A percentile compares a stretch with the other conserved stretches of the same genome.
phyloP scores from a whole-genome alignment of 83 land plant species.

The Isoetes engelmannii region DNA sequence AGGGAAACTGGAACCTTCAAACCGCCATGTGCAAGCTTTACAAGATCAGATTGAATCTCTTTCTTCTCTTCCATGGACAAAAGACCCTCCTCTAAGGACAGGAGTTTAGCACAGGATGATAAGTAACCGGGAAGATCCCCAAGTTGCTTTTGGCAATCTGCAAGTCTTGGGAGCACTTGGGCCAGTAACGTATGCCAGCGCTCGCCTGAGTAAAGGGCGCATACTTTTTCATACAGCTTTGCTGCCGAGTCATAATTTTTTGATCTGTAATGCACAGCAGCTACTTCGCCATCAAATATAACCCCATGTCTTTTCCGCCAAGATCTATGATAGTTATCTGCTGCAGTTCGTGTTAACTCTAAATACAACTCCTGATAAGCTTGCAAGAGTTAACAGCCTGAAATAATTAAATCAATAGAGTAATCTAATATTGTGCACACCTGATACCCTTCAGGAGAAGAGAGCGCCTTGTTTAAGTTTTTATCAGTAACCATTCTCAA shows the following conservation, averaged over 20 bases:
- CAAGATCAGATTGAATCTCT: conserved; percentile 77
- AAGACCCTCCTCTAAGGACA: conserved; percentile 66
- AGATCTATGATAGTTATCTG: conserved; percentile 88
- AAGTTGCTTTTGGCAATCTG: conserved; percentile 89
- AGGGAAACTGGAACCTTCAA: conserved; percentile 80
- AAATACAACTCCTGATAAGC: conserved; percentile 61
- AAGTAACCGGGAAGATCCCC: conserved; percentile 85
- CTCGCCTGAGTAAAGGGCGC: conserved; percentile 93
- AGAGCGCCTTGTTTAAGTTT: conserved; percentile 52
- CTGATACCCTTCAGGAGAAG: conserved; percentile 74
- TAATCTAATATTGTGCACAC: conserved; percentile 24
- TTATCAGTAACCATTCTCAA: conserved; percentile 53
- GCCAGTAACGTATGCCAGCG: conserved; percentile 92
- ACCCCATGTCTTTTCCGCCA: conserved; percentile 99
- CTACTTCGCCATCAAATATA: conserved; percentile 94
- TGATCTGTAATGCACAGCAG: conserved; percentile 56
- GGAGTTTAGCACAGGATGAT: conserved; percentile 79
- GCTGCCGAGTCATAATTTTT: conserved; percentile 83
- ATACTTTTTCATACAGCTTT: conserved; percentile 93
- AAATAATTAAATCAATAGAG: conserved; percentile 2
- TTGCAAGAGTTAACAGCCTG: background rate
- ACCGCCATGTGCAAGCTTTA: conserved; percentile 78
- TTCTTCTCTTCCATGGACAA: conserved; percentile 63
- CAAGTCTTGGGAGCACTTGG: conserved; percentile 83
- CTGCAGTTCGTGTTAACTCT: conserved; percentile 92